Percentiles rank a stretch among this genome's conserved stretches.
phyloP scores from a whole-genome alignment of 2,329 filamentous ascomycete species.

The Lasiodiplodia hormozganensis region DNA sequence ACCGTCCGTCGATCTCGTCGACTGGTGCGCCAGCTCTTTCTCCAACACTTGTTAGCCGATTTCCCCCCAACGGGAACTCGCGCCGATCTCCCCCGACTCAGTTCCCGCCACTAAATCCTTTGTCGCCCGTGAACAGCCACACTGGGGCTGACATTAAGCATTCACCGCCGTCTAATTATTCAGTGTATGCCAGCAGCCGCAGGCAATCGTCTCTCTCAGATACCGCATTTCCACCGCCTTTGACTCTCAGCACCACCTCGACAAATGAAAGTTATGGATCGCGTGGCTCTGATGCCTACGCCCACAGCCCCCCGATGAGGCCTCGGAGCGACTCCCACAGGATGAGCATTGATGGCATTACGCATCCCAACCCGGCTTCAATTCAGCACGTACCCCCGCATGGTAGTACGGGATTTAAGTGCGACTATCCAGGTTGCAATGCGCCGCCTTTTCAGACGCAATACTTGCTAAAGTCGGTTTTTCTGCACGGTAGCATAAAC shows the following conservation, averaged over 20 bases:
- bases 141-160: conserved; percentile 33
- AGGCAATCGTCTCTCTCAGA: conserved; percentile 21
- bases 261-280: conserved; percentile 51
- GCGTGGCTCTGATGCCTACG: conserved; percentile 18
- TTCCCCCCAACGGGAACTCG: conserved; percentile 43
- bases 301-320: conserved; percentile 19
- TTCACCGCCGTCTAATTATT: conserved; percentile 33
- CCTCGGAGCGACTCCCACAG: conserved; percentile 16
- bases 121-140: conserved; percentile 43
- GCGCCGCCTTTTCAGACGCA: conserved; percentile 79
- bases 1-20: conserved; percentile 47
- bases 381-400: conserved; percentile 27
- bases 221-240: conserved; percentile 49
- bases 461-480: conserved; percentile 72
- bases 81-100: conserved; percentile 40
- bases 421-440: conserved; percentile 68
- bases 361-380: conserved; percentile 38
- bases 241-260: conserved; percentile 36
- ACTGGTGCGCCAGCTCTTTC: conserved; percentile 39
- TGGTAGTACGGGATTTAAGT: conserved; percentile 51
- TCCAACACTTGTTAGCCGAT: conserved; percentile 42
- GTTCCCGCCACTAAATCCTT: conserved; percentile 41
- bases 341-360: conserved; percentile 64
- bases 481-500: not conserved
- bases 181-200: conserved; percentile 6